A percentile compares a stretch with the other conserved stretches of the same genome.
These are phyloP conservation scores for Jatropha multifida DNA, from an alignment of 441 rosid genomes.

Conservation along the genomic window DNA sequence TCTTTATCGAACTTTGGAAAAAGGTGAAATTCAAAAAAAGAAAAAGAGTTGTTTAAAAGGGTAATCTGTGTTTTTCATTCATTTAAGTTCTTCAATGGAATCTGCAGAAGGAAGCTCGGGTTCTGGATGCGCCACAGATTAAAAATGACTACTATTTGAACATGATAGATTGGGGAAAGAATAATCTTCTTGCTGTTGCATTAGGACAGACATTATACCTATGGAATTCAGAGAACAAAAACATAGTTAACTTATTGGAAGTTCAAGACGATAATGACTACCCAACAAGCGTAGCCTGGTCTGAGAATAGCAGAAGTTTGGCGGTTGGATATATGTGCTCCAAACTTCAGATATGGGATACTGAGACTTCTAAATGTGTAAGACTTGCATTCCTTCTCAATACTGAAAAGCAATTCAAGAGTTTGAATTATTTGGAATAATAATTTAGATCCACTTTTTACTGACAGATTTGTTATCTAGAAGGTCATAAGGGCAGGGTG, in stretches of 20 bases:
- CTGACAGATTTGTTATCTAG: conserved; percentile 36
- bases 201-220: conserved; percentile 37
- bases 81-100: conserved; percentile 11
- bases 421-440: conserved; percentile 4
- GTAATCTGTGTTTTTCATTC: background rate
- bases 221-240: conserved; percentile 36
- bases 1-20: no score
- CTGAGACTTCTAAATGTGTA: conserved; percentile 49
- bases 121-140: conserved; percentile 51
- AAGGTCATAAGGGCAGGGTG: conserved; percentile 40
- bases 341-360: conserved; percentile 48
- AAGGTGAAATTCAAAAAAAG: no score
- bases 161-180: conserved; percentile 52
- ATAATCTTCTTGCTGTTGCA: conserved; percentile 47
- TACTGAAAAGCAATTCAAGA: background rate
- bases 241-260: conserved; percentile 22
- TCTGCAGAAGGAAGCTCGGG: conserved; percentile 38
- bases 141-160: conserved; percentile 42
- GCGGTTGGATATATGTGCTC: conserved; percentile 45
- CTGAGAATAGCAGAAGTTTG: conserved; percentile 36
- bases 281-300: conserved; percentile 51
- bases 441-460: background rate
- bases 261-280: conserved; percentile 26
- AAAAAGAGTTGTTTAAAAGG: background rate
- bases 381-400: background rate